A percentile compares a stretch with the other conserved stretches of the same genome.
Evolutionary conservation across 495 filamentous ascomycete genomes (phyloP).

Genomic region (Annulohypoxylon nitens): DNA sequence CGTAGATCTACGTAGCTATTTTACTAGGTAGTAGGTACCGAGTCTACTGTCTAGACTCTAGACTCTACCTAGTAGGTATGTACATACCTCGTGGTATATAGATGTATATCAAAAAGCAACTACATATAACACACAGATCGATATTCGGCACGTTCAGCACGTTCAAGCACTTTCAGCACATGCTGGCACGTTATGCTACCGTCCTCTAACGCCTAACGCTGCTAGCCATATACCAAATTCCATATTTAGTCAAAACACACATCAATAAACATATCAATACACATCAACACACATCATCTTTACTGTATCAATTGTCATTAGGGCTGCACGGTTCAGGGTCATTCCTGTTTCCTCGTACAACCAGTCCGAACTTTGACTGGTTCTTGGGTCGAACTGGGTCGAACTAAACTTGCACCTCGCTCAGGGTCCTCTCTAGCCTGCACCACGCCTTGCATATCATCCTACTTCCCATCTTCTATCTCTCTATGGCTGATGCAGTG

Average conservation of each 20-base stretch:
- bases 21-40: too few species aligned
- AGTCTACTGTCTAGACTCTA: neutral
- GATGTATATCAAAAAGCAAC: conserved; percentile 1
- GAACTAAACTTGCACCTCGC: neutral
- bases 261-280: neutral
- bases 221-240: neutral
- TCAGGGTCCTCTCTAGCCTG: conserved; percentile 25
- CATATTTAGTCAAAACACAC: conserved; percentile 8
- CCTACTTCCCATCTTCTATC: too few species aligned
- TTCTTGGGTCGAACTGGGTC: conserved; percentile 5
- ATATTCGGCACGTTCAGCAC: neutral
- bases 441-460: conserved; percentile 10
- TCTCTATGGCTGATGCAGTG: neutral
- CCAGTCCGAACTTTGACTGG: conserved; percentile 25
- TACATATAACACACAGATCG: neutral
- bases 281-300: conserved; percentile 12
- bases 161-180: too few species aligned
- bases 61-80: neutral
- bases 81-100: neutral
- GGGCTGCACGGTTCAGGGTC: conserved; percentile 7
- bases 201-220: neutral
- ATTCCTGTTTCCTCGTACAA: conserved; percentile 23
- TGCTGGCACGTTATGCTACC: neutral
- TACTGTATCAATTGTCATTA: conserved; percentile 14
- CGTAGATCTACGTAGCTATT: neutral